A percentile compares a stretch with the other conserved stretches of the same genome.
phyloP scores from a whole-genome alignment of 306 rosid species.

The Hylodesmum podocarpum region DNA sequence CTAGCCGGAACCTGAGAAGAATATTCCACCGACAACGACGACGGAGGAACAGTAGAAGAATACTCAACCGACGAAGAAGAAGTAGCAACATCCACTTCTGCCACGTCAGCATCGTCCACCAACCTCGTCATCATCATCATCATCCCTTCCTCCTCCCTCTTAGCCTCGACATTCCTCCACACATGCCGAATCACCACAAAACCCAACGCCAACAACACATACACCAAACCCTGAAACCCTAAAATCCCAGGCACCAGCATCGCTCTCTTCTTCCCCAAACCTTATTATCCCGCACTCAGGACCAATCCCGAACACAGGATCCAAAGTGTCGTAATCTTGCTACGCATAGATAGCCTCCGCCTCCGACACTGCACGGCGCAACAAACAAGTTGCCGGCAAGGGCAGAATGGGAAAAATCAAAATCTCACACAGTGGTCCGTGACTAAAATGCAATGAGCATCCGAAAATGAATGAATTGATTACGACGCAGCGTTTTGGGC shows the following conservation, averaged over 20 bases:
- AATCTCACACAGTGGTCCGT: background rate
- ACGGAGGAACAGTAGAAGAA: background rate
- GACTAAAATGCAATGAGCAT: background rate
- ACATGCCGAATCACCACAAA: slow-evolving; percentile 41
- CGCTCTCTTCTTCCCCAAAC: background rate
- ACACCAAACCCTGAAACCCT: slow-evolving; percentile 58
- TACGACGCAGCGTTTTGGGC: background rate
- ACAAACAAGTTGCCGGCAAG: background rate
- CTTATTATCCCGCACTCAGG: slow-evolving; percentile 50
- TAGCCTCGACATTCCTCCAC: slow-evolving; percentile 51
- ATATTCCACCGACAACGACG: background rate
- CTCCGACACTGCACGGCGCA: background rate
- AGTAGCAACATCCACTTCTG: slow-evolving; percentile 42
- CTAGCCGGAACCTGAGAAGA: background rate
- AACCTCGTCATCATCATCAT: slow-evolving; percentile 26
- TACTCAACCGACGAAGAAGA: background rate
- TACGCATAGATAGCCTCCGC: slow-evolving; percentile 37
- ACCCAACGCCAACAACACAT: slow-evolving; percentile 30
- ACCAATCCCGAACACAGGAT: slow-evolving; percentile 51
- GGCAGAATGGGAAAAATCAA: slow-evolving; percentile 27
- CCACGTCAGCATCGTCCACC: slow-evolving; percentile 42
- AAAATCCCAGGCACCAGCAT: slow-evolving; percentile 45
- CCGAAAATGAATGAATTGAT: background rate
- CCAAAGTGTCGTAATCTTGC: slow-evolving; percentile 39
- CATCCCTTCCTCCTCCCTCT: slow-evolving; percentile 54